These are phyloP conservation scores for Trichoderma guizhouense DNA, from an alignment of 2,329 filamentous ascomycete species.

Conservation along the genomic window DNA sequence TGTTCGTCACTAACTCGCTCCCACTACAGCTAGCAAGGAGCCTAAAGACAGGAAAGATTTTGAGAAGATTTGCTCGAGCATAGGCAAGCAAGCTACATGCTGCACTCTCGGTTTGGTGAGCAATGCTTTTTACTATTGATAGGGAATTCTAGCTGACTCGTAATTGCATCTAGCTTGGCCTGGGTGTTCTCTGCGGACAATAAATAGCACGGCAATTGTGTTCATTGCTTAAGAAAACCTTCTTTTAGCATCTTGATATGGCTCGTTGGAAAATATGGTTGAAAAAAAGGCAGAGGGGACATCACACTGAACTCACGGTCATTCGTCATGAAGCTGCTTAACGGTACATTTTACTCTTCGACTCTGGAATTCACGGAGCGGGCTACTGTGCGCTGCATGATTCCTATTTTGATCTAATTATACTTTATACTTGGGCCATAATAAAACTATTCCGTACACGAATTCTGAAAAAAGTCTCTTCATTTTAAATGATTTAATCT, in stretches of 20 bases:
- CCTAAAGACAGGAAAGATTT: not conserved
- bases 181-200: conserved; percentile 10
- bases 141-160: not conserved
- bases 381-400: not conserved
- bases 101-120: conserved; percentile 17
- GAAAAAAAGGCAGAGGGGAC: not conserved
- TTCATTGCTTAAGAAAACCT: not conserved
- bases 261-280: not conserved
- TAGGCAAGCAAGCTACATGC: not conserved
- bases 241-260: not conserved
- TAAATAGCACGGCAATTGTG: not conserved
- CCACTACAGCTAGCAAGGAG: not conserved
- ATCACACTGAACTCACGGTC: not conserved
- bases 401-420: not conserved
- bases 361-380: not conserved
- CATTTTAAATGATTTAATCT: too few species aligned
- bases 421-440: not conserved
- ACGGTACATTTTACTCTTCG: not conserved
- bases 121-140: not conserved
- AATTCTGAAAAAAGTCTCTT: not conserved
- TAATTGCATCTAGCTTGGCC: conserved; percentile 1
- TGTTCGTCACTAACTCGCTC: not conserved
- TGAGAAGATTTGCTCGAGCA: not conserved
- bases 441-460: not conserved
- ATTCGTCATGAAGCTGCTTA: not conserved